phyloP scores from a whole-genome alignment of 352 stramenopile species.

The Thalassiosira hispida region DNA sequence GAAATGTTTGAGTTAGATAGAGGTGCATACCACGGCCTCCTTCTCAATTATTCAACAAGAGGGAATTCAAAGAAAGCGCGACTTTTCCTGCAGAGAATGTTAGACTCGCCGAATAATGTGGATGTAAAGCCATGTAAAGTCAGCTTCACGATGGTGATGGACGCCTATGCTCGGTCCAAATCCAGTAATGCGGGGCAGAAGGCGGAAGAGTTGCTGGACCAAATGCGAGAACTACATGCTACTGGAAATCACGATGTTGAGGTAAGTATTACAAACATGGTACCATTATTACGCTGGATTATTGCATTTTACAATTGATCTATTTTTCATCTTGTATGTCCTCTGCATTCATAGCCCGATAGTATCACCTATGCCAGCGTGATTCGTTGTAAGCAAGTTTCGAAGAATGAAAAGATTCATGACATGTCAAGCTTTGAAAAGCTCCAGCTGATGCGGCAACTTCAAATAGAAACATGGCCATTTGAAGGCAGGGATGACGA shows the following conservation, averaged over 20 bases:
- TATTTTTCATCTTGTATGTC: background rate
- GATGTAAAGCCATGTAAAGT: constrained; percentile 12
- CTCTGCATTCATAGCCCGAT: constrained; percentile 19
- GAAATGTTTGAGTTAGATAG: constrained; percentile 34
- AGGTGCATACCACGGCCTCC: constrained; percentile 44
- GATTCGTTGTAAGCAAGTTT: constrained; percentile 40
- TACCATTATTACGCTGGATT: background rate
- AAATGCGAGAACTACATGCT: constrained; percentile 56
- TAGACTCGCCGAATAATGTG: constrained; percentile 11
- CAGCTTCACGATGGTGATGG: constrained; percentile 43
- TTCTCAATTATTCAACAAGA: constrained; percentile 51
- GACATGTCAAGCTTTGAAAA: constrained; percentile 45
- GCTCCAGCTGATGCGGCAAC: constrained; percentile 35
- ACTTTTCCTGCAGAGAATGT: constrained; percentile 22
- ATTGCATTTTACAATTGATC: background rate
- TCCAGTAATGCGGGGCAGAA: background rate
- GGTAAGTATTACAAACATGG: background rate
- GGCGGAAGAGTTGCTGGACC: constrained; percentile 39
- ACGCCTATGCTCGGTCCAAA: constrained; percentile 19
- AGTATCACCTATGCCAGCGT: constrained; percentile 44
- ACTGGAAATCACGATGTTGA: constrained; percentile 50
- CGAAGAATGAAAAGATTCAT: background rate
- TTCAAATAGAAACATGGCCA: constrained; percentile 54
- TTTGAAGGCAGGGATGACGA: constrained; percentile 18
- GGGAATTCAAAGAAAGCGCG: constrained; percentile 42